Conservation (phyloP, 106 monocot species). For the Acorus calamus region DNA sequence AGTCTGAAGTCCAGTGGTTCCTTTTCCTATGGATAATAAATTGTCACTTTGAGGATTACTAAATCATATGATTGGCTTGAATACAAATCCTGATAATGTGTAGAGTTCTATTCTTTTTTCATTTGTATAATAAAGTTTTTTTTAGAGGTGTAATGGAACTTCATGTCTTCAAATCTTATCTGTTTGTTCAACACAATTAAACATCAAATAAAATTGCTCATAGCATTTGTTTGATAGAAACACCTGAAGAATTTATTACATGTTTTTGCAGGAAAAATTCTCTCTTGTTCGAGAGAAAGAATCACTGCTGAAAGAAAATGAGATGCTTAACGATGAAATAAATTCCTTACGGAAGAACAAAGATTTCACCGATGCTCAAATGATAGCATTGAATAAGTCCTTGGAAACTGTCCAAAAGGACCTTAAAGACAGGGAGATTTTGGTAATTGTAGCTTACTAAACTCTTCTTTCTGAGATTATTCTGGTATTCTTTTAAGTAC, state of each 20-base stretch:
- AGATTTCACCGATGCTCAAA: conserved; percentile 49
- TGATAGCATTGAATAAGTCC: conserved; percentile 40
- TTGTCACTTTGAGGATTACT: too few species aligned
- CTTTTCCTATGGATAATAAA: too few species aligned
- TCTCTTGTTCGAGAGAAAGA: conserved; percentile 69
- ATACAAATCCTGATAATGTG: too few species aligned
- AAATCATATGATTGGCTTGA: too few species aligned
- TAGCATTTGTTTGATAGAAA: background rate
- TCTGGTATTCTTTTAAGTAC: background rate
- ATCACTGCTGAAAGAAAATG: conserved; percentile 60
- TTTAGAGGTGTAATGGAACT: too few species aligned
- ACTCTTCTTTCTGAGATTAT: background rate
- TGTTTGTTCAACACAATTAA: too few species aligned
- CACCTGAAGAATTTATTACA: background rate
- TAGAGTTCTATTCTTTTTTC: too few species aligned
- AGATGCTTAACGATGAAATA: conserved; percentile 49
- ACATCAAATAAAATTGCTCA: too few species aligned
- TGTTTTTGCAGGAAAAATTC: conserved; percentile 67
- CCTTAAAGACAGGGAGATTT: conserved; percentile 67
- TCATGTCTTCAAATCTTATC: too few species aligned
- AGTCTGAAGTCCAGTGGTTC: too few species aligned
- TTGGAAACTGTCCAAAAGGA: conserved; percentile 80
- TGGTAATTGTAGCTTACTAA: conserved; percentile 37
- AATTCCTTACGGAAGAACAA: conserved; percentile 51
- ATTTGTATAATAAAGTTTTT: too few species aligned